Evolutionary conservation across 177 flowering plant species (phyloP), one percentile per base, ranked within the genome.

Genomic region (Vitis hybrid): DNA sequence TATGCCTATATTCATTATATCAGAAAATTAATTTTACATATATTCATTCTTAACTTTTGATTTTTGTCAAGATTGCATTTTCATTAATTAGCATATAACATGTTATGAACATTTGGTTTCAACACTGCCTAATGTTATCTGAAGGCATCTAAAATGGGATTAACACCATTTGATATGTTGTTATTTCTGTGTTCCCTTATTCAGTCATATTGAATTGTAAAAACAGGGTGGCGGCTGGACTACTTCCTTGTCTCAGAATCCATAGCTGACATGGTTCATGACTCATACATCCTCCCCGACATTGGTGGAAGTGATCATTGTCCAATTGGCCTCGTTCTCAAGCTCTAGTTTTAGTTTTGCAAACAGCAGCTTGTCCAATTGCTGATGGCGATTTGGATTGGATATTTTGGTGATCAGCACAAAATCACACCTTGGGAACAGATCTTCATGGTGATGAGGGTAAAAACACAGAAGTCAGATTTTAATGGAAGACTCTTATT

Each of bases 191-290:
- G 2, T 34, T 18, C 23, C 30, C 40, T 51, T 51, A 9, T 58
- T 6, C 17, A 9, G 4, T 50, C 10, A 23, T 55, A 10, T 56
- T 56, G 14, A 14, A 62, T 65, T 69, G 30, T 19, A 75, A 52
- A 72, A 66, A 77, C 83, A 95, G 99, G 99, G 14, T 95, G 99
- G 99, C 85, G 99, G 63, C 93, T 95, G 3, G 99, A 95, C 80
- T 95, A 95, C 78, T 95, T 91, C 72, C 88, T 95, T 30, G 93
- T 84, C 32, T 95, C 99, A 5, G 96, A 93, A 74, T 85, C 90
- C 23, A 82, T 95, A 59, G 88, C 86, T 1, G 87, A 91, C 72
- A 81, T 80, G 17, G 96, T 93, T 73, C 89, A 95, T 57, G 99
- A 95, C 69, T 93, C 99, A 8, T 95, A 89, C 81, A 91, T 95